These are phyloP conservation scores for Pseudocercospora crystallina DNA, from an alignment of 2,329 filamentous ascomycete genomes.

Conservation along the genomic window DNA sequence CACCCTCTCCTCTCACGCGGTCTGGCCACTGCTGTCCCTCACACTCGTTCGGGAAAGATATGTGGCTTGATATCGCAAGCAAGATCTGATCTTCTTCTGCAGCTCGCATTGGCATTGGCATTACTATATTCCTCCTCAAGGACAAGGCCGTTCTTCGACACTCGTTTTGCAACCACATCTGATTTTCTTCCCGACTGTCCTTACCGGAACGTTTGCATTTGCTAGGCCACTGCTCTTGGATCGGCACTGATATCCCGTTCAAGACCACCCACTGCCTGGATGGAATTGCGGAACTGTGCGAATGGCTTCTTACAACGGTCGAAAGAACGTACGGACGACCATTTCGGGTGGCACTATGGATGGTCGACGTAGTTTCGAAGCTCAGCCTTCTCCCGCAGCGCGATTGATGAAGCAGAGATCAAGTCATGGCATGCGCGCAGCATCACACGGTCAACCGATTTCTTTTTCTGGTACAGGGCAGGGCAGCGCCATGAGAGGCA, in stretches of 20 bases:
- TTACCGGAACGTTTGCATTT: not conserved
- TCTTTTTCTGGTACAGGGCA: constrained; percentile 12
- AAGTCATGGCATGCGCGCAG: constrained; percentile 20
- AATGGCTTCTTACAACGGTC: not conserved
- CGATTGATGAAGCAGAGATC: constrained; percentile 28
- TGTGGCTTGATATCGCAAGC: constrained; percentile 10
- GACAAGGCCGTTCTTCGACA: constrained; percentile 2
- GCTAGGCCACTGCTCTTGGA: not conserved
- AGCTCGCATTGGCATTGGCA: not conserved
- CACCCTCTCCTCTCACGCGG: constrained; percentile 4
- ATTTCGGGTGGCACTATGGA: constrained; percentile 12
- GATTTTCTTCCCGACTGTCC: constrained; percentile 2
- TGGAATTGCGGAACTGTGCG: too few species aligned
- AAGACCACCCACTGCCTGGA: too few species aligned
- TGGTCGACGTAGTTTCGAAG: constrained; percentile 21
- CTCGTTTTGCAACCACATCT: constrained; percentile 6
- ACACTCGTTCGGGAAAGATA: constrained; percentile 7
- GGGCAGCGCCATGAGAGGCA: constrained; percentile 7
- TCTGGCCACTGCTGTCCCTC: not conserved
- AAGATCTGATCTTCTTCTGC: constrained; percentile 1
- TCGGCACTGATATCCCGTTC: too few species aligned
- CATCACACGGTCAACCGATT: constrained; percentile 22
- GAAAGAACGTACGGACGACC: not conserved
- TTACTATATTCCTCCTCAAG: not conserved
- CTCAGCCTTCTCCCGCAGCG: constrained; percentile 7